Evolutionary conservation across 2,329 filamentous ascomycete genomes (phyloP).

Genomic region (Onygena corvina): DNA sequence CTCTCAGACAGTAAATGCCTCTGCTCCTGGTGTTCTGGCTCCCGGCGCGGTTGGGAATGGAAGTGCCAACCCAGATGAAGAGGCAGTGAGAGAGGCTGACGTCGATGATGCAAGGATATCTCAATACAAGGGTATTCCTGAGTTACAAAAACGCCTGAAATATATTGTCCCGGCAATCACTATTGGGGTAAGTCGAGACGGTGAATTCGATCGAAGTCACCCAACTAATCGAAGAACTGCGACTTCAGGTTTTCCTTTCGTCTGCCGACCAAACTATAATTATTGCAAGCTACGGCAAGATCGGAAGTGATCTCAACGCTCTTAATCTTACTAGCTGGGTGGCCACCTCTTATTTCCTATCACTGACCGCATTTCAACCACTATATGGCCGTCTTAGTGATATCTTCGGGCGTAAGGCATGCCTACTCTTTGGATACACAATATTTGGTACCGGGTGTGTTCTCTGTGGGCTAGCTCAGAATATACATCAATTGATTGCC

Average conservation of each 20-base stretch:
- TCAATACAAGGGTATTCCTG: conserved; percentile 37
- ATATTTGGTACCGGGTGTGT: conserved; percentile 55
- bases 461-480: conserved; percentile 48
- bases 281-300: conserved; percentile 64
- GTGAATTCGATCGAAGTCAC: not conserved
- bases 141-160: conserved; percentile 40
- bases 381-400: conserved; percentile 60
- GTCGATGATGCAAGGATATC: conserved; percentile 20
- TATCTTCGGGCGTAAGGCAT: conserved; percentile 57
- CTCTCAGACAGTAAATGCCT: conserved; percentile 19
- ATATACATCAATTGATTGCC: conserved; percentile 53
- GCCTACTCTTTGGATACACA: conserved; percentile 51
- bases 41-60: conserved; percentile 15
- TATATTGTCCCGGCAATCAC: conserved; percentile 51
- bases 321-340: conserved; percentile 68
- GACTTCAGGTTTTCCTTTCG: conserved; percentile 52
- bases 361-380: conserved; percentile 62
- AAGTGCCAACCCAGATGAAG: conserved; percentile 13
- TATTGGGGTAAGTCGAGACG: conserved; percentile 43
- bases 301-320: conserved; percentile 62
- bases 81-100: conserved; percentile 21
- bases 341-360: conserved; percentile 58
- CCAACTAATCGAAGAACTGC: not conserved
- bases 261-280: conserved; percentile 67
- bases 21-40: conserved; percentile 10